A percentile compares a stretch with the other conserved stretches of the same genome.
phyloP scores from a whole-genome alignment of 1,139 yeast genomes.

The Zygotorulaspora mrakii region DNA sequence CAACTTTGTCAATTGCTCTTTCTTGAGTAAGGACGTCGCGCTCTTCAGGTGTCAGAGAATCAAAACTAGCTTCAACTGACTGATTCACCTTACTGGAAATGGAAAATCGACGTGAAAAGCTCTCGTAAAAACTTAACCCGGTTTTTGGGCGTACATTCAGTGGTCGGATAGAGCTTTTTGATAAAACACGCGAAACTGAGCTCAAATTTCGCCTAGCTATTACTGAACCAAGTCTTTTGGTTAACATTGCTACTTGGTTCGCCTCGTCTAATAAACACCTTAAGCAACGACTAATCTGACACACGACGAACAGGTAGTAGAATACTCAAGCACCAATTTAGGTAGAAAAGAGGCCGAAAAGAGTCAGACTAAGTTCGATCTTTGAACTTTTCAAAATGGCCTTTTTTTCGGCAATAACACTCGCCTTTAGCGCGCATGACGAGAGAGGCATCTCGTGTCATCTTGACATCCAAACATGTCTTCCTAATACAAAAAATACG shows the following conservation, averaged over 20 bases:
- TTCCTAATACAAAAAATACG: not conserved
- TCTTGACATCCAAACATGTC: too few relatives aligned
- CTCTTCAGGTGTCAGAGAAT: conserved; percentile 44
- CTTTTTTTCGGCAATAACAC: too few relatives aligned
- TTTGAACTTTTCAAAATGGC: too few relatives aligned
- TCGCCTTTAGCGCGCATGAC: too few relatives aligned
- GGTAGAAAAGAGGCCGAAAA: not conserved
- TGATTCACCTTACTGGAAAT: conserved; percentile 1
- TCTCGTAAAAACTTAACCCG: not conserved
- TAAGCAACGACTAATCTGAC: too few relatives aligned
- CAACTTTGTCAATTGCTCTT: conserved; percentile 79
- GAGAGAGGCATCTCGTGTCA: too few relatives aligned
- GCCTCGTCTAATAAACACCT: too few relatives aligned
- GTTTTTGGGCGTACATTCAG: not conserved
- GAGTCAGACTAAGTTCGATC: too few relatives aligned
- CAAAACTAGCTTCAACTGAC: conserved; percentile 37
- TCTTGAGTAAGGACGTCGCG: conserved; percentile 50
- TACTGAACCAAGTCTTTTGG: conserved; percentile 4
- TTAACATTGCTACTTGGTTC: not conserved
- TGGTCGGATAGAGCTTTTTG: not conserved
- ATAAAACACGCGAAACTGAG: not conserved
- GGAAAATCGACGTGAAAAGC: conserved; percentile 5
- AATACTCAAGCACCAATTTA: too few relatives aligned
- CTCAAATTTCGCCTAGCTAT: conserved; percentile 1
- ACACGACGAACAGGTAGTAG: too few relatives aligned